Conservation (phyloP, 2,329 filamentous ascomycete genomes). For the Colletotrichum zoysiae region DNA sequence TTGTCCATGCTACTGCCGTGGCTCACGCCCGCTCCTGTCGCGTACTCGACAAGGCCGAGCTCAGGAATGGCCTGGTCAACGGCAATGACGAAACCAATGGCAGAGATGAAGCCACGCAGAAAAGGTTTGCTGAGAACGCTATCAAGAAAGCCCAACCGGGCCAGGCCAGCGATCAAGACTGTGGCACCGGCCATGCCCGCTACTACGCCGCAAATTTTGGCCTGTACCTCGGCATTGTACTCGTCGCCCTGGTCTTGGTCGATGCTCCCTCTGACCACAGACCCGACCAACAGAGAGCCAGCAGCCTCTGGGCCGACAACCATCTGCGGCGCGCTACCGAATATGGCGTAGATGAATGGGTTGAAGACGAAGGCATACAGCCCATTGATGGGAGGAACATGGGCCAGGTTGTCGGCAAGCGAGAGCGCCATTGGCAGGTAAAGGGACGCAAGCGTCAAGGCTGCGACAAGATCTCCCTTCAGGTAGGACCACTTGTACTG, state of each 20-base stretch:
- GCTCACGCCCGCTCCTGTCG: constrained; percentile 73
- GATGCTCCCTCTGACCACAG: constrained; percentile 83
- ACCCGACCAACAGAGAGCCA: constrained; percentile 89
- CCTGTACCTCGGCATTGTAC: constrained; percentile 78
- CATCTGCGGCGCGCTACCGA: constrained; percentile 94
- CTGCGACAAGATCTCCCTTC: constrained; percentile 87
- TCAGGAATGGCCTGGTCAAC: constrained; percentile 96
- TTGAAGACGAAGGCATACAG: constrained; percentile 95
- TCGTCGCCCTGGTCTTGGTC: constrained; percentile 74
- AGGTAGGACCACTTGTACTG: constrained; percentile 89
- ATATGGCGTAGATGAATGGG: constrained; percentile 88
- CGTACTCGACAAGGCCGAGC: constrained; percentile 78
- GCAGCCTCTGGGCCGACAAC: constrained; percentile 95
- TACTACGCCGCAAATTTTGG: constrained; percentile 87
- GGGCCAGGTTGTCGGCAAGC: constrained; percentile 90
- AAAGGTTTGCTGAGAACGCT: constrained; percentile 95
- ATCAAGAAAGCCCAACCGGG: constrained; percentile 90
- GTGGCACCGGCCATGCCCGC: constrained; percentile 89
- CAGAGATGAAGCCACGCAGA: constrained; percentile 93
- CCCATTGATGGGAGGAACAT: constrained; percentile 93
- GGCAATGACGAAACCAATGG: constrained; percentile 95
- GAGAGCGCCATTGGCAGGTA: constrained; percentile 98
- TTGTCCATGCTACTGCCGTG: constrained; percentile 92
- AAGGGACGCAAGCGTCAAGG: constrained; percentile 96
- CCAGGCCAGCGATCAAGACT: constrained; percentile 88